Base-by-base conservation (phyloP, 2,329 filamentous ascomycete genomes). In the Ophiostoma pallidulum region DNA sequence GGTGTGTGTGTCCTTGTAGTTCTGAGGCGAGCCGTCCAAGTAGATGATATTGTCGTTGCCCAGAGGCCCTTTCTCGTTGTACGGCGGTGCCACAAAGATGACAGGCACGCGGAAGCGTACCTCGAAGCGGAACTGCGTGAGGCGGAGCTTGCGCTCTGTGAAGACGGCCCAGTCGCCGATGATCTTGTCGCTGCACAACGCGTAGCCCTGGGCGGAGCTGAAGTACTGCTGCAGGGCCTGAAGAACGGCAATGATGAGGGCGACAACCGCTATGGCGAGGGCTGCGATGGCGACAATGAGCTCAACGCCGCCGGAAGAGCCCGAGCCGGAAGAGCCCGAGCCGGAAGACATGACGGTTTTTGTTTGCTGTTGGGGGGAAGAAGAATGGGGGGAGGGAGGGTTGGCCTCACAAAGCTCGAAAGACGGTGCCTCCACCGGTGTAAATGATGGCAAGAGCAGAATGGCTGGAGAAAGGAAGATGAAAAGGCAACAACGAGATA, bases 191-290 rank as follows among this genome's bases (percentile, higher is more conserved):
- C 64, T 68, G 56, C 71, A 74, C 36, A 67, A 66, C 2, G 68
- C 60, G 51, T 71, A 73, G n/a, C 72, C 71, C 16, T 64, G 62
- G 0, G 72, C 70, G 7, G 72, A 73, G 2, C 69, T 63, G 20
- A 65, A 69, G 59, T 74, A 74, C 50, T 74, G 71, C 51, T 74
- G 71, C 36, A 71, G 56, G 4, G 72, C 68, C 53, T 74, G 72
- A 50, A 73, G 63, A 9, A 68, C 57, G 1, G 71, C 68, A 1
- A 69, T 68, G 13, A 63, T 47, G 8, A 74, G 56, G n/a, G 72
- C 71, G 5, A 73, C 58, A 8, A 73, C 55, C 5, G 71, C 73
- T 33, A 74, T 59, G 36, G 71, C 57, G 19, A 74, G 63, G 32
- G 71, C 71, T 16, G 66, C 66, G 19, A 62, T 53, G 52, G 69